Percentiles rank a stretch among this genome's conserved stretches.
Evolutionary conservation across 345 rosid species (phyloP).

Genomic region (Dipteronia sinensis): DNA sequence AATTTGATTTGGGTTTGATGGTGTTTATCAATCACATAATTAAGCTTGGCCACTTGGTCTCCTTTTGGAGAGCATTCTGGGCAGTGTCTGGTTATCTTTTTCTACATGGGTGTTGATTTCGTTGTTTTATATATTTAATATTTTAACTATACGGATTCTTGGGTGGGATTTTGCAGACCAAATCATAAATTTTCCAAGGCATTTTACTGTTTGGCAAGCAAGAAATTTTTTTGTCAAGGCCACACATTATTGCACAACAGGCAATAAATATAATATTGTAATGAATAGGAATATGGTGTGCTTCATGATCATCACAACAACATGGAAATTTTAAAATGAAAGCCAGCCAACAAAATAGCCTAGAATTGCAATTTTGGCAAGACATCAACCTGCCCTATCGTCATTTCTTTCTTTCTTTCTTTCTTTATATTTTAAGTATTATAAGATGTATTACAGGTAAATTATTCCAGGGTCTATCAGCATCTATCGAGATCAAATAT

Average conservation of each 20-base stretch:
- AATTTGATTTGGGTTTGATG: not conserved
- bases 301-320: not conserved
- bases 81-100: not conserved
- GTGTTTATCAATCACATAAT: slow-evolving; percentile 18
- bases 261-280: not conserved
- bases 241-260: too few relatives aligned
- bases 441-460: too few relatives aligned
- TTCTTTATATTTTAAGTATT: too few relatives aligned
- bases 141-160: not conserved
- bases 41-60: slow-evolving; percentile 24
- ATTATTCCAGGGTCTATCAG: too few relatives aligned
- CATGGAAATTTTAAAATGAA: not conserved
- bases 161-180: slow-evolving; percentile 13
- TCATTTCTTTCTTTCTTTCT: too few relatives aligned
- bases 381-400: too few relatives aligned
- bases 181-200: slow-evolving; percentile 17
- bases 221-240: slow-evolving; percentile 11
- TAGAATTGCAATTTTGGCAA: too few relatives aligned
- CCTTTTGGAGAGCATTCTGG: slow-evolving; percentile 16
- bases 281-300: not conserved
- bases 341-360: not conserved
- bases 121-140: slow-evolving; percentile 11
- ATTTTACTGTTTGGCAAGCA: slow-evolving; percentile 10
- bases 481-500: too few relatives aligned
- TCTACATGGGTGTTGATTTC: not conserved